phyloP scores from a whole-genome alignment of 148 eudicot species.

The Silene conica region DNA sequence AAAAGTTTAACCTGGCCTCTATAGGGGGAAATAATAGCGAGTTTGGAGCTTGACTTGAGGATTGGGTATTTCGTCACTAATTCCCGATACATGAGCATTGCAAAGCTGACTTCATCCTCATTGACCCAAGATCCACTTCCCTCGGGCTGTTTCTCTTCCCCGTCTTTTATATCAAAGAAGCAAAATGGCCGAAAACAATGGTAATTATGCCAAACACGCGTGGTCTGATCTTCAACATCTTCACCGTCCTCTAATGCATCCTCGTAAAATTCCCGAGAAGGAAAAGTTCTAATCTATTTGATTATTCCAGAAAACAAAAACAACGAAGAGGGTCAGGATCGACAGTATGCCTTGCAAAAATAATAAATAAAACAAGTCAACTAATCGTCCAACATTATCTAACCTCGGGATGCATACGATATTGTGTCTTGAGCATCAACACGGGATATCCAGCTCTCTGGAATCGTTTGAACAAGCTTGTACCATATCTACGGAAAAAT shows the following conservation, averaged over 20 bases:
- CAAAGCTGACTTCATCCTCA: constrained; percentile 89
- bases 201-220: constrained; percentile 73
- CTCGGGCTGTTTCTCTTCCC: constrained; percentile 58
- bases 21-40: constrained; percentile 91
- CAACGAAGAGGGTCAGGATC: not conserved
- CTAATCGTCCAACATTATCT: not conserved
- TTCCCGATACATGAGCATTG: constrained; percentile 65
- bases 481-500: constrained; percentile 55
- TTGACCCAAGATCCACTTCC: constrained; percentile 77
- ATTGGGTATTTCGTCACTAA: constrained; percentile 71
- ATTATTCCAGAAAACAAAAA: not conserved
- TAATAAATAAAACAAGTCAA: not conserved
- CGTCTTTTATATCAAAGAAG: constrained; percentile 90
- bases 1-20: constrained; percentile 77
- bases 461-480: constrained; percentile 92
- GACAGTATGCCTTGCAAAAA: not conserved
- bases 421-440: constrained; percentile 90
- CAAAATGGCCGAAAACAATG: constrained; percentile 97
- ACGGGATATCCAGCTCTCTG: constrained; percentile 93
- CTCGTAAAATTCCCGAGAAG: constrained; percentile 76
- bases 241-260: constrained; percentile 77
- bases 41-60: constrained; percentile 70
- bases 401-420: constrained; percentile 99
- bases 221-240: constrained; percentile 62
- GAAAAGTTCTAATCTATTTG: constrained; percentile 76